These are phyloP conservation scores for Dissophora globulifera DNA, from an alignment of 192 early-diverging fungal species.

Conservation along the genomic window DNA sequence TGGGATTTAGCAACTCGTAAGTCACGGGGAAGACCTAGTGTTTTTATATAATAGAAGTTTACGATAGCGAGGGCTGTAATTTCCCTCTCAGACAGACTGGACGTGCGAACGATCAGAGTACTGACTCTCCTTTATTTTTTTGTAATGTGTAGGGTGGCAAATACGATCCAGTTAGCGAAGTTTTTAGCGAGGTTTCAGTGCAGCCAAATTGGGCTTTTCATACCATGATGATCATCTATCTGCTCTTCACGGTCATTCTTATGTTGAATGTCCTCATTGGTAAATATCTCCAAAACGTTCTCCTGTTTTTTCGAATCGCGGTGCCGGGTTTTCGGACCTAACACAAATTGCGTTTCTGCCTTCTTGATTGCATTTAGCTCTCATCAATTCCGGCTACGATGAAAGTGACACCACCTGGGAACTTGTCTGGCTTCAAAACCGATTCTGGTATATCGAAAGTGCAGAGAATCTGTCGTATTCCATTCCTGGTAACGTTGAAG, in stretches of 20 bases:
- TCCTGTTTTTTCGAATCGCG: background rate
- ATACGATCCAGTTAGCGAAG: no score
- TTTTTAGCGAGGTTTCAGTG: no score
- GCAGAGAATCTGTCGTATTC: constrained; percentile 1
- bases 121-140: no score
- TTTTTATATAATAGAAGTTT: no score
- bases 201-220: constrained; percentile 12
- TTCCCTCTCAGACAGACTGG: no score
- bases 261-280: constrained; percentile 23
- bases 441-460: background rate
- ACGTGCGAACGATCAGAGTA: no score
- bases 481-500: constrained; percentile 2
- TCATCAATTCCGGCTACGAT: background rate
- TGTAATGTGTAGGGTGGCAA: no score
- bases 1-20: no score
- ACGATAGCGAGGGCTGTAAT: no score
- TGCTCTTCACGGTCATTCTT: constrained; percentile 20
- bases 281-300: background rate
- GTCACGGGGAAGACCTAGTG: no score
- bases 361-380: background rate
- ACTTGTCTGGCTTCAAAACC: background rate
- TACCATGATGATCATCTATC: constrained; percentile 5
- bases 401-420: background rate
- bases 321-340: background rate
- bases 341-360: background rate